phyloP scores from a whole-genome alignment of 192 early-diverging fungal species.

The Coemansia umbellata region DNA sequence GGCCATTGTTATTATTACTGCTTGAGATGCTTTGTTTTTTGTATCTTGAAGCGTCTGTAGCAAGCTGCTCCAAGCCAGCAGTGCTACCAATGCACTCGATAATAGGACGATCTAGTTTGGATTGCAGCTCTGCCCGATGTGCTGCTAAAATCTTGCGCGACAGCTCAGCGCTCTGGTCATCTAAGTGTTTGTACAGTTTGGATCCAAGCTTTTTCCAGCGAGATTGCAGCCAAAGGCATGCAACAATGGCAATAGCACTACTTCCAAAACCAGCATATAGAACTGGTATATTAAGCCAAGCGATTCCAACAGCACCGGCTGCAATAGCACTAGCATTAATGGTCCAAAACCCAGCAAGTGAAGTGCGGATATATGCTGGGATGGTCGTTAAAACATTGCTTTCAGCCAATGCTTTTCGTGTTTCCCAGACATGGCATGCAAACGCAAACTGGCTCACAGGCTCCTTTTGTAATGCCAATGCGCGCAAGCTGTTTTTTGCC shows the following conservation, averaged over 20 bases:
- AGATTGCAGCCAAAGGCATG: conserved; percentile 28
- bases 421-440: conserved; percentile 29
- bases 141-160: conserved; percentile 2
- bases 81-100: conserved; percentile 1
- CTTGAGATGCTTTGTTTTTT: too few species aligned
- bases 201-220: conserved; percentile 32
- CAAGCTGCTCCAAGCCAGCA: neutral
- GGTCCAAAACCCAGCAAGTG: conserved; percentile 39
- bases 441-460: conserved; percentile 25
- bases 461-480: conserved; percentile 17
- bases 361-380: conserved; percentile 31
- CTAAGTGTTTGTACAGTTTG: conserved; percentile 14
- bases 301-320: neutral
- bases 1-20: neutral
- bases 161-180: conserved; percentile 8
- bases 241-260: conserved; percentile 9
- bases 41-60: neutral
- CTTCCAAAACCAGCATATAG: conserved; percentile 17
- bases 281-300: conserved; percentile 7
- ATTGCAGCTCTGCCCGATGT: conserved; percentile 11
- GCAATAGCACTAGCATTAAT: conserved; percentile 21
- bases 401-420: conserved; percentile 14
- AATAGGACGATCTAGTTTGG: conserved; percentile 21
- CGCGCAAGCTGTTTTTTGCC: conserved; percentile 13
- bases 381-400: conserved; percentile 18